Conservation (phyloP, 2,329 filamentous ascomycete genomes). For the Fusarium concolor region DNA sequence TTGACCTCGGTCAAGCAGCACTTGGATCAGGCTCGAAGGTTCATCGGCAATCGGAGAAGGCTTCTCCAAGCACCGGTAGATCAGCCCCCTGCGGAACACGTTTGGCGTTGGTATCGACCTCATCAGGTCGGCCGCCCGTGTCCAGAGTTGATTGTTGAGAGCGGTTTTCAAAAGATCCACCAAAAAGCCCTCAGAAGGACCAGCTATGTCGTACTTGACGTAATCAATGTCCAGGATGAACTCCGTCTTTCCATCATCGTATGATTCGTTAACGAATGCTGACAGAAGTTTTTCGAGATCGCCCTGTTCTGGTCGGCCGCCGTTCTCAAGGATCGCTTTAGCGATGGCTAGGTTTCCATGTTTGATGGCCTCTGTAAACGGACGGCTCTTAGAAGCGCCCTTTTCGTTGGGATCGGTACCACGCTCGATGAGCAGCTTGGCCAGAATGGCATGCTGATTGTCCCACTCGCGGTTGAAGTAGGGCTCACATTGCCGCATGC, state of each 20-base stretch:
- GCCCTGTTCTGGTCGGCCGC: constrained; percentile 40
- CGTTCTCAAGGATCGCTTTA: constrained; percentile 40
- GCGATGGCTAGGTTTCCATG: constrained; percentile 42
- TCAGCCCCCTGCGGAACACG: constrained; percentile 37
- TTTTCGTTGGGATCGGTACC: constrained; percentile 46
- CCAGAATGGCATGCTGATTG: constrained; percentile 42
- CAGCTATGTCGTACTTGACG: constrained; percentile 38
- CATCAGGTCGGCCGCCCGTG: constrained; percentile 44
- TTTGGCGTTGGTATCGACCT: constrained; percentile 39
- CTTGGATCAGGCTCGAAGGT: constrained; percentile 42
- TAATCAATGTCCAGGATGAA: constrained; percentile 42
- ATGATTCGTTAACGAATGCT: constrained; percentile 40
- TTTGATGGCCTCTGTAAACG: constrained; percentile 43
- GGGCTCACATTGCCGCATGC: constrained; percentile 41
- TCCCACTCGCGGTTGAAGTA: constrained; percentile 43
- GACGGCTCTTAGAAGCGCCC: constrained; percentile 32
- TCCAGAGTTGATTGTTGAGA: constrained; percentile 41
- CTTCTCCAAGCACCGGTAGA: constrained; percentile 40
- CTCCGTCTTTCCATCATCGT: constrained; percentile 44
- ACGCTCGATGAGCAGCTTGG: constrained; percentile 42
- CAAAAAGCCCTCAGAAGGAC: constrained; percentile 41
- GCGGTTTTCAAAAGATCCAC: constrained; percentile 37
- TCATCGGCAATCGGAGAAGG: constrained; percentile 41
- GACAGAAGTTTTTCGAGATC: constrained; percentile 39
- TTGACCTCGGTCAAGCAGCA: constrained; percentile 42